Conservation (phyloP, 2,329 filamentous ascomycete species). For the Botrytis elliptica region DNA sequence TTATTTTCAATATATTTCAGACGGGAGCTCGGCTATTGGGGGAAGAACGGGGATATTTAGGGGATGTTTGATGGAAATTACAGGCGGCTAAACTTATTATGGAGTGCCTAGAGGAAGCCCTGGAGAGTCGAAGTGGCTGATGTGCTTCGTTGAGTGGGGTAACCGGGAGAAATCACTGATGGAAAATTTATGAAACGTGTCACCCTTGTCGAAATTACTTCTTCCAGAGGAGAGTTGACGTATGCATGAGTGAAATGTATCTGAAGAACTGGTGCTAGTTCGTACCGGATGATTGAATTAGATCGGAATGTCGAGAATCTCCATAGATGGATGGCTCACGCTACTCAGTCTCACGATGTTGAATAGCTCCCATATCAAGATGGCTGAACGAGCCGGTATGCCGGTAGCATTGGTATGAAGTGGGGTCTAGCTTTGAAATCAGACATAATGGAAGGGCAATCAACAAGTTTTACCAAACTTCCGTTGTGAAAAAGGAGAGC, state of each 20-base stretch:
- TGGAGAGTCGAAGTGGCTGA: background rate
- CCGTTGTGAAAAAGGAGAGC: background rate
- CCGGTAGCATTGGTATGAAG: background rate
- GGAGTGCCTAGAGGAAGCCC: background rate
- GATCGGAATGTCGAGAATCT: background rate
- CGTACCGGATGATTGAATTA: background rate
- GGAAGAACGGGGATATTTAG: background rate
- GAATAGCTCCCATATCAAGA: background rate
- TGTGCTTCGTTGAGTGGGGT: background rate
- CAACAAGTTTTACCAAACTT: background rate
- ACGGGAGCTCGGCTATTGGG: background rate
- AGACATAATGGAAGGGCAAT: too few relatives aligned
- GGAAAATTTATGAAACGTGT: background rate
- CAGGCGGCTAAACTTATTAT: background rate
- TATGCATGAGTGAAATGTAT: background rate
- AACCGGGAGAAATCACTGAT: background rate
- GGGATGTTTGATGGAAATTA: background rate
- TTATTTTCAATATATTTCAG: slow-evolving; percentile 2
- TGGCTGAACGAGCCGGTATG: background rate
- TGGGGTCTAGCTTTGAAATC: background rate
- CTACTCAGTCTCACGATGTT: background rate
- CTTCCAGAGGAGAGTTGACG: background rate
- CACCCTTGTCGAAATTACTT: background rate
- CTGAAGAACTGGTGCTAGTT: background rate
- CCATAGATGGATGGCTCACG: background rate